A percentile compares a stretch with the other conserved stretches of the same genome.
Conservation (phyloP, 2,329 filamentous ascomycete species). For the Penicillium vulpinum region DNA sequence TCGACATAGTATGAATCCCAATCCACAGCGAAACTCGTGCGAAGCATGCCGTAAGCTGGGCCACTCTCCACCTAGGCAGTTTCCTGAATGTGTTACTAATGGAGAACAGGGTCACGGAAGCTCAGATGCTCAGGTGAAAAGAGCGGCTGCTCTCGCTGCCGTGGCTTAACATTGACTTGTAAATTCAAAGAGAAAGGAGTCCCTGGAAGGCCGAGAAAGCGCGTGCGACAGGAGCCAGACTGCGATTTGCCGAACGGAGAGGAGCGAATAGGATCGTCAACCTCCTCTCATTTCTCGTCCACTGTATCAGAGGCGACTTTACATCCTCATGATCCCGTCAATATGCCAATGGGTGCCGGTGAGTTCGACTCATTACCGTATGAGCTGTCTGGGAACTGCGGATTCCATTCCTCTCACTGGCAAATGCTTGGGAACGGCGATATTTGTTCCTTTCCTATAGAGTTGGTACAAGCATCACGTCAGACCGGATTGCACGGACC, state of each 20-base stretch:
- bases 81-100: conserved; percentile 3
- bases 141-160: conserved; percentile 30
- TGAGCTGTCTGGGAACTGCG: conserved; percentile 20
- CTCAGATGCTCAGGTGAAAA: conserved; percentile 32
- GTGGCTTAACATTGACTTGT: conserved; percentile 24
- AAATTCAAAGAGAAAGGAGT: conserved; percentile 31
- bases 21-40: conserved; percentile 29
- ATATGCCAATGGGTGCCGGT: conserved; percentile 10
- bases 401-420: conserved; percentile 19
- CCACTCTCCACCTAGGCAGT: neutral
- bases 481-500: neutral
- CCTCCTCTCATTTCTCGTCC: conserved; percentile 11
- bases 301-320: neutral
- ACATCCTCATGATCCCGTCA: neutral
- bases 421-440: conserved; percentile 19
- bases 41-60: conserved; percentile 29
- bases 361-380: conserved; percentile 19
- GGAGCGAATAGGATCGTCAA: conserved; percentile 8
- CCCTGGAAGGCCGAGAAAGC: conserved; percentile 30
- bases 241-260: conserved; percentile 1
- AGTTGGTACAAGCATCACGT: conserved; percentile 10
- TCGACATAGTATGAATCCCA: conserved; percentile 17
- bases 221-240: conserved; percentile 11
- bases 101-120: conserved; percentile 24
- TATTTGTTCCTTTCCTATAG: conserved; percentile 18